Percentiles rank a stretch among this genome's conserved stretches.
Conservation (phyloP, 805 yeast species). For the Barnettozyma sp. region DNA sequence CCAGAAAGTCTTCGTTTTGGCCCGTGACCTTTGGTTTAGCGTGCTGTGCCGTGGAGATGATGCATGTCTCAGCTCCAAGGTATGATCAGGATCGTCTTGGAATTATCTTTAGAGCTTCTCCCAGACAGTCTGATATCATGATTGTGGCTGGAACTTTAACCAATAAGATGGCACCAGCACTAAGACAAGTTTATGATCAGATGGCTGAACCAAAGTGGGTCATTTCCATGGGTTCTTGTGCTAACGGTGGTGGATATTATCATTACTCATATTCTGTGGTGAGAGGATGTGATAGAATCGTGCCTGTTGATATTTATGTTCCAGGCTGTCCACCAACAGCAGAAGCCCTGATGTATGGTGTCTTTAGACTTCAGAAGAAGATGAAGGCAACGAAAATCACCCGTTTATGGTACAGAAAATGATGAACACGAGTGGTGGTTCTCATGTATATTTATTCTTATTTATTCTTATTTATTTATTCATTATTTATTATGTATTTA, state of each 20-base stretch:
- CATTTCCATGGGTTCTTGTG: constrained; percentile 90
- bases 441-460: not conserved
- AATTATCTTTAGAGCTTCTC: constrained; percentile 88
- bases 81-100: constrained; percentile 91
- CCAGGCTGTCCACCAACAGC: constrained; percentile 93
- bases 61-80: constrained; percentile 88
- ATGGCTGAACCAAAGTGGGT: constrained; percentile 96
- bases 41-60: constrained; percentile 93
- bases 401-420: constrained; percentile 77
- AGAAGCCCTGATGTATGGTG: constrained; percentile 87
- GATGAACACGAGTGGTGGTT: too few species aligned
- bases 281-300: constrained; percentile 82
- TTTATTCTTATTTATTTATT: constrained; percentile 8
- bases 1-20: constrained; percentile 88
- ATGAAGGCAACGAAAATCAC: constrained; percentile 78
- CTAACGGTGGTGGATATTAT: constrained; percentile 90
- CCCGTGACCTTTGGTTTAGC: constrained; percentile 90
- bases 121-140: constrained; percentile 88
- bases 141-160: constrained; percentile 90
- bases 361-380: constrained; percentile 83
- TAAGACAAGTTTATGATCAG: constrained; percentile 89
- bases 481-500: constrained; percentile 3
- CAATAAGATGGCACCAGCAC: constrained; percentile 89
- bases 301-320: constrained; percentile 85
- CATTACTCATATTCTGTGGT: constrained; percentile 86